Percentiles rank a stretch among this genome's conserved stretches.
phyloP scores from a whole-genome alignment of 2,329 filamentous ascomycete species.

The Anthostomella pinea region DNA sequence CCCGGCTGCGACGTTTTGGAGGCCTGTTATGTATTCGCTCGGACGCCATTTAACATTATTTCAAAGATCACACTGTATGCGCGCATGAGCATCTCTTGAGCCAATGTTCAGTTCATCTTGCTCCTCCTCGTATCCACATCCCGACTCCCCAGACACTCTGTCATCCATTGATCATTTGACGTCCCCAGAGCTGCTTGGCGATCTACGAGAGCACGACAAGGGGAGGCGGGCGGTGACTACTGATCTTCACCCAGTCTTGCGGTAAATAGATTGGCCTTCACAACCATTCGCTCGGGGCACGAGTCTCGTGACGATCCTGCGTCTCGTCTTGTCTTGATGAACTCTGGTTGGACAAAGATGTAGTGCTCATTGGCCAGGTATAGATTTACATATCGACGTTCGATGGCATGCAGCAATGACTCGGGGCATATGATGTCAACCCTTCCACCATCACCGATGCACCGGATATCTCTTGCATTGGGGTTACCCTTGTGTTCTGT shows the following conservation, averaged over 20 bases:
- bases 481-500: conserved; percentile 8
- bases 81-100: conserved; percentile 12
- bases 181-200: conserved; percentile 12
- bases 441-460: conserved; percentile 13
- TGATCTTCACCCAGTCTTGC: conserved; percentile 18
- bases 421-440: conserved; percentile 22
- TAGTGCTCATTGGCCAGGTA: conserved; percentile 9
- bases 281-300: conserved; percentile 12
- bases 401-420: conserved; percentile 19
- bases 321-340: conserved; percentile 2
- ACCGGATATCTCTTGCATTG: conserved; percentile 8
- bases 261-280: conserved; percentile 17
- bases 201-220: conserved; percentile 18
- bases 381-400: conserved; percentile 9
- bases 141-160: conserved; percentile 15
- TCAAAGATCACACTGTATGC: conserved; percentile 5
- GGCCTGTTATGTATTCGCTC: too few species aligned
- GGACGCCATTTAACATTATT: too few species aligned
- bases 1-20: too few species aligned
- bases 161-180: conserved; percentile 18
- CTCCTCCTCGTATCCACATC: conserved; percentile 13
- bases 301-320: conserved; percentile 14
- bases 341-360: conserved; percentile 8
- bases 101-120: conserved; percentile 18
- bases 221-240: conserved; percentile 4